Evolutionary conservation across 1,284 basidiomycete genomes (phyloP).

Genomic region (Heterobasidion parviporum): DNA sequence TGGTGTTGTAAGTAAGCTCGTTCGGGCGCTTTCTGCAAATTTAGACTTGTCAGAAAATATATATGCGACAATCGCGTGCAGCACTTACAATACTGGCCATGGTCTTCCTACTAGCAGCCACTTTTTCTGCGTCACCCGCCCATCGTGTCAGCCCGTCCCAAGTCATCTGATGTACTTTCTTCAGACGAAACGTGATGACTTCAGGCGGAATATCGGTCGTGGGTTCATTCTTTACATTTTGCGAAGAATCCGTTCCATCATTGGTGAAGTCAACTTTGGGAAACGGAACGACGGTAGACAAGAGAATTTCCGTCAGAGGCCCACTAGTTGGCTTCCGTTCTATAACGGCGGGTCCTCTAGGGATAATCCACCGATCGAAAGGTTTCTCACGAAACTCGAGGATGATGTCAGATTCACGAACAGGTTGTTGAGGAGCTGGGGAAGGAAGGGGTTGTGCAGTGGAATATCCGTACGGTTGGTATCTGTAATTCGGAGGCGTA

Average conservation of each 20-base stretch:
- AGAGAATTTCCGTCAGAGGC: slow-evolving; percentile 20
- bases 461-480: slow-evolving; percentile 5
- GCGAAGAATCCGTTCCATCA: not conserved
- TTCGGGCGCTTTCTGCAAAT: slow-evolving; percentile 25
- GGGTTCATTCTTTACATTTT: slow-evolving; percentile 9
- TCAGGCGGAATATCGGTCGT: slow-evolving; percentile 16
- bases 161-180: slow-evolving; percentile 32
- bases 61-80: not conserved
- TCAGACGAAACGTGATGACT: slow-evolving; percentile 39
- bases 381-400: slow-evolving; percentile 59
- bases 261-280: slow-evolving; percentile 7
- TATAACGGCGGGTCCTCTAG: slow-evolving; percentile 45
- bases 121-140: slow-evolving; percentile 43
- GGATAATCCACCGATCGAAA: slow-evolving; percentile 55
- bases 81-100: slow-evolving; percentile 33
- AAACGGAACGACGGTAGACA: slow-evolving; percentile 32
- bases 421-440: not conserved
- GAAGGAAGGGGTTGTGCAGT: not conserved
- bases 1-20: slow-evolving; percentile 50
- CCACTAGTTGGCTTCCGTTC: slow-evolving; percentile 24
- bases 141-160: slow-evolving; percentile 51
- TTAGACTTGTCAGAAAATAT: slow-evolving; percentile 3
- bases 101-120: slow-evolving; percentile 30
- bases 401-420: slow-evolving; percentile 56
- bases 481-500: not conserved